Evolutionary conservation across 2,329 filamentous ascomycete genomes (phyloP).

Genomic region (Pochonia chlamydosporia): DNA sequence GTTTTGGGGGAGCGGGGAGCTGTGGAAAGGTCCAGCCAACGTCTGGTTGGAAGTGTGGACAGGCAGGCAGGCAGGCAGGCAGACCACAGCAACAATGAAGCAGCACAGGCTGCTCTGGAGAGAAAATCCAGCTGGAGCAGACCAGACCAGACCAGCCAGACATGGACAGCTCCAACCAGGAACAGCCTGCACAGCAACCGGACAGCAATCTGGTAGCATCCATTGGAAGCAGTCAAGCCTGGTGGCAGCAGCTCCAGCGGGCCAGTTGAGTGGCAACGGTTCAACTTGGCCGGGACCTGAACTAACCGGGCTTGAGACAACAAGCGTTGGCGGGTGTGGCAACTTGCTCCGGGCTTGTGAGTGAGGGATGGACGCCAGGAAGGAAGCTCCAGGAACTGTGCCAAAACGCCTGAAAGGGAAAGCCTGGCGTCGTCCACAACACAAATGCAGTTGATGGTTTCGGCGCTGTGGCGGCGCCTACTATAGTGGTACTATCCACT

Average conservation of each 20-base stretch:
- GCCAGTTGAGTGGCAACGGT: constrained; percentile 11
- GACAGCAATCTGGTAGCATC: too few species aligned
- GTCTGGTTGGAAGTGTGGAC: too few species aligned
- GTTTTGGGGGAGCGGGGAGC: neutral
- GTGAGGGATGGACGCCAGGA: too few species aligned
- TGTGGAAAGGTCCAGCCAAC: neutral
- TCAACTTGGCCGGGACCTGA: constrained; percentile 6
- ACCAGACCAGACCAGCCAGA: too few species aligned
- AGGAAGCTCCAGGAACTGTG: neutral
- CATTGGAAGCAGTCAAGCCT: too few species aligned
- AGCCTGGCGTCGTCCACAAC: neutral
- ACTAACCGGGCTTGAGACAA: constrained; percentile 9
- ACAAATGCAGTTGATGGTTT: neutral
- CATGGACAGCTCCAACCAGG: too few species aligned
- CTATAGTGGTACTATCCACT: neutral
- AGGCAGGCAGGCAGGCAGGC: neutral
- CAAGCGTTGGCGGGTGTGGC: neutral
- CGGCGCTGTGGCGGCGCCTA: neutral
- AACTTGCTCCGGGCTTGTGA: too few species aligned
- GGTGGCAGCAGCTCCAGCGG: neutral
- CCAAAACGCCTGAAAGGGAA: neutral
- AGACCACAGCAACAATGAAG: neutral
- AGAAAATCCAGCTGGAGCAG: too few species aligned
- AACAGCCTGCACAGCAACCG: too few species aligned
- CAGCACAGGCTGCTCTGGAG: too few species aligned